phyloP scores from a whole-genome alignment of 768 basidiomycete genomes.

The Lactarius hatsudake region DNA sequence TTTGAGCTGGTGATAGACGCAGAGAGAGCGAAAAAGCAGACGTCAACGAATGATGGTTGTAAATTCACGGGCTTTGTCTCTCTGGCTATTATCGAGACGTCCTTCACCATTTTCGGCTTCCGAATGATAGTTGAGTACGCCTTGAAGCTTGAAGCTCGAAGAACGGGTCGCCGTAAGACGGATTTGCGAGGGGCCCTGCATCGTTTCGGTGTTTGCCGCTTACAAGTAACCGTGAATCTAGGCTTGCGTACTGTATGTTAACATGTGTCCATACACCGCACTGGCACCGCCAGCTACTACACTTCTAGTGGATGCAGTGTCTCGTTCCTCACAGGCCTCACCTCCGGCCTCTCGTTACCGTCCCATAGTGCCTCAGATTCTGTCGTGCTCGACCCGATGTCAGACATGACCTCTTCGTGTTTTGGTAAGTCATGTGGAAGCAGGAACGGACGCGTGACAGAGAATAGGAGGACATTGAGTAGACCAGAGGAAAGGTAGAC shows the following conservation, averaged over 20 bases:
- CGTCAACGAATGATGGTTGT: too few species aligned
- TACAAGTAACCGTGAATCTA: slow-evolving; percentile 9
- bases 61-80: too few species aligned
- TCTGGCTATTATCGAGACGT: too few species aligned
- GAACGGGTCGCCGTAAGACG: too few species aligned
- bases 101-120: too few species aligned
- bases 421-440: slow-evolving; percentile 30
- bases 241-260: not conserved
- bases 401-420: not conserved
- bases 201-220: slow-evolving; percentile 26
- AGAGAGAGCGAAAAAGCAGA: too few species aligned
- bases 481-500: slow-evolving; percentile 44
- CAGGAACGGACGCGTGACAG: slow-evolving; percentile 39
- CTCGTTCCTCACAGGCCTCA: not conserved
- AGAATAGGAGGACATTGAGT: slow-evolving; percentile 42
- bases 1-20: too few species aligned
- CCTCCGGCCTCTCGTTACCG: not conserved
- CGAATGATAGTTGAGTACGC: too few species aligned
- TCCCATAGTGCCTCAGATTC: slow-evolving; percentile 13
- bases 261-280: not conserved
- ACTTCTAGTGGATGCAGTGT: not conserved
- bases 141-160: too few species aligned
- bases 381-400: slow-evolving; percentile 16
- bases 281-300: not conserved
- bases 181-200: not conserved